phyloP scores from a whole-genome alignment of 352 stramenopile genomes.

The Globisporangium cylindrosporum region DNA sequence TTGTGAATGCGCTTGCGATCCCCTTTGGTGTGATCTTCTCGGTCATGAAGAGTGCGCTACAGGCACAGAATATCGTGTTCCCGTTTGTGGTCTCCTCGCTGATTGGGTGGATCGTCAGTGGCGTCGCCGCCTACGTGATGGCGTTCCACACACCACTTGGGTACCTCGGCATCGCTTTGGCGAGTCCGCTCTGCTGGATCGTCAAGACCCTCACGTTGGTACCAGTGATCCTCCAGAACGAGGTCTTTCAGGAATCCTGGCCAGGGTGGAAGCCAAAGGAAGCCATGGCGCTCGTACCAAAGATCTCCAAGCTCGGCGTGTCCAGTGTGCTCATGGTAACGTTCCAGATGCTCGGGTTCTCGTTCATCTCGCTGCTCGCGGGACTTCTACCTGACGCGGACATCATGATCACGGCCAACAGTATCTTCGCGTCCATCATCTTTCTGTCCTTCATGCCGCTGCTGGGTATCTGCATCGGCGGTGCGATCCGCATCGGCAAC shows the following conservation, averaged over 20 bases:
- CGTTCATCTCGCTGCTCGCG: background rate
- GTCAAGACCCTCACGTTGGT: background rate
- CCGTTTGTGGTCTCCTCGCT: background rate
- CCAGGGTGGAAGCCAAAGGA: conserved; percentile 22
- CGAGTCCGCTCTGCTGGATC: background rate
- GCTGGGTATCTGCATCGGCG: background rate
- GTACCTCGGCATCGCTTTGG: background rate
- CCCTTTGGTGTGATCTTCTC: background rate
- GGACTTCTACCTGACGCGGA: background rate
- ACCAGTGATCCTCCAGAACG: background rate
- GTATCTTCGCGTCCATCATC: background rate
- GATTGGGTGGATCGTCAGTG: background rate
- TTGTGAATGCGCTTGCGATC: background rate
- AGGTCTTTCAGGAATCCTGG: background rate
- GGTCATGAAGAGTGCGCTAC: background rate
- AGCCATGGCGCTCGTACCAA: conserved; percentile 5
- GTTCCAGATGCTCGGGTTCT: background rate
- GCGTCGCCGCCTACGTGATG: background rate
- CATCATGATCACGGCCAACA: background rate
- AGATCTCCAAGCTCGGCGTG: background rate
- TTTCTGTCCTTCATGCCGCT: background rate
- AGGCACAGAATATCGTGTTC: background rate
- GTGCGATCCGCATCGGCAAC: background rate
- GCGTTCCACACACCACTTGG: background rate
- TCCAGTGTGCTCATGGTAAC: background rate